Base-by-base conservation (phyloP, 2,329 filamentous ascomycete genomes). In the Tolypocladium endophyticum region DNA sequence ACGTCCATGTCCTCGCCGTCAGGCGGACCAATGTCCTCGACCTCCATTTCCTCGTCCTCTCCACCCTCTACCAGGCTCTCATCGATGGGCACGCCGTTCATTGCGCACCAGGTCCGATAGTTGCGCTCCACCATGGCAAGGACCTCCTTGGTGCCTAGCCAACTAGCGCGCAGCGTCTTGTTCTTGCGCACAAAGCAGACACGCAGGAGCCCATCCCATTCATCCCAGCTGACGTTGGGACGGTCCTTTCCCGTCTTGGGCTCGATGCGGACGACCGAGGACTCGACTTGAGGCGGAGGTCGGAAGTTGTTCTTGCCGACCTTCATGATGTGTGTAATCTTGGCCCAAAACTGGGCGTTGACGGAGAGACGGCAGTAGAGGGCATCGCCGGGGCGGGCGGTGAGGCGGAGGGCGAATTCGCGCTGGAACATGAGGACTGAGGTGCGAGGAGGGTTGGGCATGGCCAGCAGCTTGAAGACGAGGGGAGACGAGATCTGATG, bases 241-340 rank as follows among this genome's bases (percentile, higher is more conserved):
- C 91, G 79, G 64, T 87, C 84, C 55, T 76, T 78, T 14, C 92
- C 92, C 43, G 84, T 81, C 77, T 97, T 95, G 28, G 92, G 92
- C 70, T 93, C 90, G 65, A 97, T 88, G 61, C 92, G 84, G 55
- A 97, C 92, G 8, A 97, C 92, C 60, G 88, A 92, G 9, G 86
- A 90, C 74, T 99, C 94, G 60, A 99, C 94, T 69, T 91, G 85
- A 11, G 94, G 94, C 0, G 94, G 93, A 0, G 94, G 94, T 63
- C 90, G 91, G 82, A 97, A 99, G 77, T 97, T 97, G 75, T 95
- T 94, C 75, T 88, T 89, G 64, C 92, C 92, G 54, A 97, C 93
- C 77, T 96, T 96, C 87, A 96, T 90, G 66, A 96, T 86, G 72
- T 82, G 79, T n/a, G 78, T 79, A 68, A 81, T 79, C 62, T 79